A percentile compares a stretch with the other conserved stretches of the same genome.
Conservation (phyloP, 768 basidiomycete genomes). For the Leccinum boreale region DNA sequence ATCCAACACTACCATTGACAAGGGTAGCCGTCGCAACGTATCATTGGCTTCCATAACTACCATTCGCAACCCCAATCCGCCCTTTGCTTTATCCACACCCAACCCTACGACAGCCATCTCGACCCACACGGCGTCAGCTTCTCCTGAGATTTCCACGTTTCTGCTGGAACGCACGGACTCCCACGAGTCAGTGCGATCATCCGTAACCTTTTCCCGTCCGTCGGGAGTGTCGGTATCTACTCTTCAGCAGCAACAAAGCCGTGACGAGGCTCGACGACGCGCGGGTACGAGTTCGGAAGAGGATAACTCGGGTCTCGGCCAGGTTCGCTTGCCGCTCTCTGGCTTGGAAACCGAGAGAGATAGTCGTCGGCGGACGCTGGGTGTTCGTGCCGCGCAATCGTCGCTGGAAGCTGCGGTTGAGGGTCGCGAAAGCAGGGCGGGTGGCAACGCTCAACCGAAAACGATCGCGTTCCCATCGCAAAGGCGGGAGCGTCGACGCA, state of each 20-base stretch:
- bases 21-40: conserved; percentile 36
- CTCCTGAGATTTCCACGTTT: conserved; percentile 31
- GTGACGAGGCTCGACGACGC: conserved; percentile 36
- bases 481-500: conserved; percentile 44
- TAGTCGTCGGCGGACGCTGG: conserved; percentile 38
- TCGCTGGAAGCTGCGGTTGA: conserved; percentile 41
- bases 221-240: conserved; percentile 51
- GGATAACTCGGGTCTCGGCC: conserved; percentile 21
- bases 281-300: conserved; percentile 26
- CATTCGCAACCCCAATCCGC: conserved; percentile 38
- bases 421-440: conserved; percentile 25
- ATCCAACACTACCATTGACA: conserved; percentile 23
- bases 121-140: conserved; percentile 57
- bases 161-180: conserved; percentile 47
- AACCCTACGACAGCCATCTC: conserved; percentile 68
- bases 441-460: conserved; percentile 34
- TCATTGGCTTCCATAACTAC: conserved; percentile 47
- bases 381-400: conserved; percentile 40
- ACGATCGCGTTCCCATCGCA: conserved; percentile 33
- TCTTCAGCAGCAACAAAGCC: conserved; percentile 50
- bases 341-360: conserved; percentile 52
- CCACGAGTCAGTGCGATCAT: conserved; percentile 40
- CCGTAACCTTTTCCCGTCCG: conserved; percentile 66
- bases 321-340: conserved; percentile 33
- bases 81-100: conserved; percentile 50